These are phyloP conservation scores for Beauveria sp. DNA, from an alignment of 2,329 filamentous ascomycete genomes.

Conservation along the genomic window DNA sequence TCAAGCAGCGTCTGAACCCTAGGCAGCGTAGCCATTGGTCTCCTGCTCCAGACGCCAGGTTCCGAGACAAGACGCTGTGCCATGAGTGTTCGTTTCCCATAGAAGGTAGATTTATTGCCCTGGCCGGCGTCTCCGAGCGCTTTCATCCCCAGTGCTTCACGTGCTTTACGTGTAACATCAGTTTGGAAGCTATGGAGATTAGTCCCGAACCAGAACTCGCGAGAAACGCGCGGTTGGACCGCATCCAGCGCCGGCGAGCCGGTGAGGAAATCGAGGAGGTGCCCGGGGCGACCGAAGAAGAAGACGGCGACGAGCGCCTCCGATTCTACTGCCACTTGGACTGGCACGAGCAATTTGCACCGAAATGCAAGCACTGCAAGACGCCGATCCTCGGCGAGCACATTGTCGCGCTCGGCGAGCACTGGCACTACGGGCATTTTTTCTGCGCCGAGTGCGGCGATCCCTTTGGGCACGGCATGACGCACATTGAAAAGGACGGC, in stretches of 20 bases:
- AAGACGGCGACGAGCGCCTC: conserved; percentile 65
- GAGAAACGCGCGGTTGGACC: conserved; percentile 62
- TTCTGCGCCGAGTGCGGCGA: conserved; percentile 99
- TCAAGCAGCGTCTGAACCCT: conserved; percentile 29
- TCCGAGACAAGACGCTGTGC: conserved; percentile 63
- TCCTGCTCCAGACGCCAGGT: conserved; percentile 38
- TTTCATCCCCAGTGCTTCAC: conserved; percentile 93
- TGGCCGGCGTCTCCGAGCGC: conserved; percentile 62
- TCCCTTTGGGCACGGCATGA: conserved; percentile 69
- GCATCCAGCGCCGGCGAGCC: conserved; percentile 55
- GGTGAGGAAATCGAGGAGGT: conserved; percentile 55
- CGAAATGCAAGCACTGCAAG: conserved; percentile 90
- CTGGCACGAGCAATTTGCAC: conserved; percentile 91
- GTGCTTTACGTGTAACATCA: conserved; percentile 79
- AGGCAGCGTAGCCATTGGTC: conserved; percentile 51
- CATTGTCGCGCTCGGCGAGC: conserved; percentile 84
- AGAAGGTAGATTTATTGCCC: conserved; percentile 80
- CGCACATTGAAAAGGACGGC: conserved; percentile 86
- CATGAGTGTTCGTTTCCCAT: conserved; percentile 80
- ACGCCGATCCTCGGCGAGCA: conserved; percentile 96
- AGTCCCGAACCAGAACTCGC: conserved; percentile 78
- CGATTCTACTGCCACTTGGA: conserved; percentile 98
- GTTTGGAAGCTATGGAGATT: conserved; percentile 91
- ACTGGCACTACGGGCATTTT: conserved; percentile 97
- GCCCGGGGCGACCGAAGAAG: conserved; percentile 55